Base-by-base conservation (phyloP, 2,329 filamentous ascomycete species). In the Diplodia sapinea region DNA sequence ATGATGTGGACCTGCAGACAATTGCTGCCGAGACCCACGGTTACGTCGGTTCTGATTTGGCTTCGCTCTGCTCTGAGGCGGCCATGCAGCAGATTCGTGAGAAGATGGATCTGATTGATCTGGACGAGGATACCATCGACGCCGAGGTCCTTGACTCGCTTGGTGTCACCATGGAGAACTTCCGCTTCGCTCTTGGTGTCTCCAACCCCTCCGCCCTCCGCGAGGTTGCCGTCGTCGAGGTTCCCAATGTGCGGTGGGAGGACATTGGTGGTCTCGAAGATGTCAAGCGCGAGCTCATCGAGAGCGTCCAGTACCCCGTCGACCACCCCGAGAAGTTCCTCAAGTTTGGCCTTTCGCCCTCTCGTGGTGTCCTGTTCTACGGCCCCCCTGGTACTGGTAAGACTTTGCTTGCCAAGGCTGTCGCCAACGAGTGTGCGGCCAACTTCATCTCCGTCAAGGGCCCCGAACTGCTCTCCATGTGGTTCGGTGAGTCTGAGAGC, bases 391-490 rank as follows among this genome's bases (percentile, higher is more conserved):
- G 95, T 94, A 99, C 96, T 78, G 95, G 95, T 97, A 99, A 99
- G 88, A 99, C 95, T 70, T 89, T 99, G 85, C 91, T 99, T 84
- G 95, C 95, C 79, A 99, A 99, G 88, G 95, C 95, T 74, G 95
- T 99, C 73, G 95, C 95, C 83, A 99, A 98, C 83, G 95, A 99
- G 85, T 98, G 94, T 79, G 91, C 95, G 70, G 95, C 95, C 87
- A 99, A 99, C 86, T 99, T 99, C 85, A 98, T 99, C 79, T 99
- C 95, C 50, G 91, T 99, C 82, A 99, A 99, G 89, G 95, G 95
- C 70, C 96, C 95, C 68, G 95, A 99, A 81, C 87, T 99, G 76
- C 88, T 99, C 75, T 97, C 93, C 81, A 99, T 99, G 95, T 99
- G 95, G 95, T 99, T 99, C 78, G 95, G 95, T 89, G 95, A 99